A percentile compares a stretch with the other conserved stretches of the same genome.
These are phyloP conservation scores for Botryotinia globosa DNA, from an alignment of 2,329 filamentous ascomycete species.

Conservation along the genomic window DNA sequence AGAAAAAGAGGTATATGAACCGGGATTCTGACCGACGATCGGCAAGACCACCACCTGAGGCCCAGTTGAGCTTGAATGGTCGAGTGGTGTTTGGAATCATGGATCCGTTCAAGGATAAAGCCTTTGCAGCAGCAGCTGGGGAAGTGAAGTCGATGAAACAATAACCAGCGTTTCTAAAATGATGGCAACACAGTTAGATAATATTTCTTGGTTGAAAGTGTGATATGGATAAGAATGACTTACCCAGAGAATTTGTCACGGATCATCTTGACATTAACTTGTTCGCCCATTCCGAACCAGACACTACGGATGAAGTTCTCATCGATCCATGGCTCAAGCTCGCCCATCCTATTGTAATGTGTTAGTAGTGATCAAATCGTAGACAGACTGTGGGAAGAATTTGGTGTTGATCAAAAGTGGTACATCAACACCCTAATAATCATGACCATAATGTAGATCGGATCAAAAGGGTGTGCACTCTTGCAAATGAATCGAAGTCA, in stretches of 20 bases:
- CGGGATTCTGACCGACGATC: slow-evolving; percentile 71
- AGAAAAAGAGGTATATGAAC: slow-evolving; percentile 34
- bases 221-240: slow-evolving; percentile 35
- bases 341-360: slow-evolving; percentile 76
- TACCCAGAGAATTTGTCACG: slow-evolving; percentile 98
- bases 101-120: slow-evolving; percentile 82
- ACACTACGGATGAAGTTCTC: slow-evolving; percentile 97
- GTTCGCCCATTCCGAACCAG: slow-evolving; percentile 85
- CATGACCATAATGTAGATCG: neutral
- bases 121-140: slow-evolving; percentile 84
- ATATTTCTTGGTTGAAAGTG: neutral
- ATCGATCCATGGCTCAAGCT: slow-evolving; percentile 98
- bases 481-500: neutral
- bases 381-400: neutral
- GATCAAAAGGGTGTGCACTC: neutral
- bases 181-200: slow-evolving; percentile 2
- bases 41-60: slow-evolving; percentile 89
- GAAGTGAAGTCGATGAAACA: slow-evolving; percentile 94
- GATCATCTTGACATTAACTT: slow-evolving; percentile 99
- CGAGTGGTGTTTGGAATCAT: slow-evolving; percentile 91
- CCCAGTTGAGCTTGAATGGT: slow-evolving; percentile 99
- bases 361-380: slow-evolving; percentile 4
- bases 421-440: neutral
- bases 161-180: slow-evolving; percentile 86
- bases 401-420: neutral